Conservation (phyloP, 352 stramenopile species). For the Phytophthora lateralis region DNA sequence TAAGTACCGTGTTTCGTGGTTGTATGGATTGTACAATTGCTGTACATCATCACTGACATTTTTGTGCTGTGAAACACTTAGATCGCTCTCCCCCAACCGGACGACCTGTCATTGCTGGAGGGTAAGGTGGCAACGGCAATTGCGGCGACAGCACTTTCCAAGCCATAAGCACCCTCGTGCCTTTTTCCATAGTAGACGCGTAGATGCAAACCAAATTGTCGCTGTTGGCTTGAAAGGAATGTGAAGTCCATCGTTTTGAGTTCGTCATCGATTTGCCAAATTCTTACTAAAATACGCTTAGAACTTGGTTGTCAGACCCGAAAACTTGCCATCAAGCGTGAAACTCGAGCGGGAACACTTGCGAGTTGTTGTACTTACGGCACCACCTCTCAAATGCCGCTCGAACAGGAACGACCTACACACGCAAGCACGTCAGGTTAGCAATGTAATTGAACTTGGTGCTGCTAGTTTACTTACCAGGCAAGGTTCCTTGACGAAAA, state of each 20-base stretch:
- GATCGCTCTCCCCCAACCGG: conserved; percentile 66
- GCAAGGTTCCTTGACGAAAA: conserved; percentile 70
- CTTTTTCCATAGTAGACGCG: conserved; percentile 18
- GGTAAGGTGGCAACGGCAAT: conserved; percentile 65
- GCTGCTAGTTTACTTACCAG: conserved; percentile 45
- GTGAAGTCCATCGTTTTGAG: conserved; percentile 26
- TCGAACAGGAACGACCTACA: conserved; percentile 48
- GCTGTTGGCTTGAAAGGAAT: conserved; percentile 27
- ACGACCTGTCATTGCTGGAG: conserved; percentile 69
- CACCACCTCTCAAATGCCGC: conserved; percentile 64
- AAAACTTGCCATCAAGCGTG: conserved; percentile 17
- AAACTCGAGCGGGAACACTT: conserved; percentile 43
- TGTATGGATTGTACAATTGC: neutral
- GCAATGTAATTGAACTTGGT: neutral
- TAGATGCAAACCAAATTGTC: conserved; percentile 15
- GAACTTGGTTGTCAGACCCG: neutral
- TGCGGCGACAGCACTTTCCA: conserved; percentile 46
- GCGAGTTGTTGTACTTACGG: conserved; percentile 54
- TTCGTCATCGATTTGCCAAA: conserved; percentile 4
- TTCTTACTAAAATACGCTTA: conserved; percentile 8
- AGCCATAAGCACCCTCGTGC: conserved; percentile 38
- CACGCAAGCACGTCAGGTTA: conserved; percentile 1
- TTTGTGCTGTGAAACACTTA: conserved; percentile 23
- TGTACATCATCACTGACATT: conserved; percentile 7
- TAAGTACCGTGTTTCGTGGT: conserved; percentile 42